phyloP scores from a whole-genome alignment of 352 stramenopile species.

The Globisporangium okanoganense region DNA sequence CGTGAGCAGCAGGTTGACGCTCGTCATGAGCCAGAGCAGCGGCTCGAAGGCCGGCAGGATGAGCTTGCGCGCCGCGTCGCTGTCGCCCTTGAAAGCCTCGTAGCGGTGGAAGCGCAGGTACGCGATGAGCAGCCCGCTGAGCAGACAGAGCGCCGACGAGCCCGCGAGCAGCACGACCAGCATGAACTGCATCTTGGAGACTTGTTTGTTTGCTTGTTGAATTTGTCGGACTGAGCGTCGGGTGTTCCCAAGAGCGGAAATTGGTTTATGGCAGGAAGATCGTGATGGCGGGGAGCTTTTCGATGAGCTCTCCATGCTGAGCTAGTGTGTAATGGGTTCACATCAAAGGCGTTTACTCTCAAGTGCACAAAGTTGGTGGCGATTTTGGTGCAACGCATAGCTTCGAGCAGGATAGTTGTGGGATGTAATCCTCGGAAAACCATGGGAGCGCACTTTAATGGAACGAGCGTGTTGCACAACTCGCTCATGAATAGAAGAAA shows the following conservation, averaged over 20 bases:
- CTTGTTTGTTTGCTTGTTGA: neutral
- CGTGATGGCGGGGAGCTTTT: neutral
- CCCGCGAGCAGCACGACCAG: neutral
- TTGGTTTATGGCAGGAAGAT: neutral
- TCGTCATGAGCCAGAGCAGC: constrained; percentile 32
- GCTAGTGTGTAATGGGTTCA: neutral
- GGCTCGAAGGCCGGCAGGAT: constrained; percentile 42
- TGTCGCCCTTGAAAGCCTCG: constrained; percentile 20
- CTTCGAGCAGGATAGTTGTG: too few relatives aligned
- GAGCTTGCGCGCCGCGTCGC: constrained; percentile 25
- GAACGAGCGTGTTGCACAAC: too few relatives aligned
- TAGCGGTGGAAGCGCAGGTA: constrained; percentile 26
- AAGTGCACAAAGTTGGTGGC: too few relatives aligned
- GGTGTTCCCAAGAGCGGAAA: neutral
- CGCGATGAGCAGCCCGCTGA: constrained; percentile 15
- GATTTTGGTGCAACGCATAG: neutral
- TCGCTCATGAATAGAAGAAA: too few relatives aligned
- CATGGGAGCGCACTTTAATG: too few relatives aligned
- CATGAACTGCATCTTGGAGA: neutral
- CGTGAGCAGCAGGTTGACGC: constrained; percentile 6
- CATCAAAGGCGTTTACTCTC: too few relatives aligned
- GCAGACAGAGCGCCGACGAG: constrained; percentile 6
- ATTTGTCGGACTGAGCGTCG: neutral
- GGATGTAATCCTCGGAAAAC: too few relatives aligned
- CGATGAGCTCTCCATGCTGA: neutral